phyloP scores from a whole-genome alignment of 495 filamentous ascomycete species.

The Penicillium psychrofluorescens region DNA sequence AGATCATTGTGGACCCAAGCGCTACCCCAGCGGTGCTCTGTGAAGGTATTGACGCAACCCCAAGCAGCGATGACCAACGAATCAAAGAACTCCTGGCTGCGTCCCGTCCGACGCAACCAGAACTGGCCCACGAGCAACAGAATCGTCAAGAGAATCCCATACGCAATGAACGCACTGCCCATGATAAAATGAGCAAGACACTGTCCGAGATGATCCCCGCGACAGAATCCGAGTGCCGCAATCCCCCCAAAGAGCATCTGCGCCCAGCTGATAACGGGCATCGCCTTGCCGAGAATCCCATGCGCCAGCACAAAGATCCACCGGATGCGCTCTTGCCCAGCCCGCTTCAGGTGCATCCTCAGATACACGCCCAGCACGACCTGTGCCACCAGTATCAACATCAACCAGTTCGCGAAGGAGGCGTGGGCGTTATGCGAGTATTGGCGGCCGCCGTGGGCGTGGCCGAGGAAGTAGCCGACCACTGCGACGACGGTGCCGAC shows the following conservation, averaged over 20 bases:
- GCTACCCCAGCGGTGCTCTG: slow-evolving; percentile 88
- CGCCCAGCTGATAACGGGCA: slow-evolving; percentile 83
- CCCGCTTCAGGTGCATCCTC: slow-evolving; percentile 79
- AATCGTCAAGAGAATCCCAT: slow-evolving; percentile 82
- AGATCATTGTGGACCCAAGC: slow-evolving; percentile 92
- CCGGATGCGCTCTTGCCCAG: slow-evolving; percentile 72
- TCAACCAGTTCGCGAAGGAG: slow-evolving; percentile 68
- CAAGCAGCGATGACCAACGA: slow-evolving; percentile 83
- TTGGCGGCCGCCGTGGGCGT: slow-evolving; percentile 80
- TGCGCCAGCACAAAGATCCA: slow-evolving; percentile 64
- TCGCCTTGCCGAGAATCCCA: slow-evolving; percentile 73
- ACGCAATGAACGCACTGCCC: slow-evolving; percentile 93
- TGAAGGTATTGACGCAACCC: slow-evolving; percentile 97
- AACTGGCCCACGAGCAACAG: slow-evolving; percentile 80
- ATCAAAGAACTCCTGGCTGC: slow-evolving; percentile 97
- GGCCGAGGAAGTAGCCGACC: slow-evolving; percentile 83
- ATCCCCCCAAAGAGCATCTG: slow-evolving; percentile 98
- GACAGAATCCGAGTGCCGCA: slow-evolving; percentile 88
- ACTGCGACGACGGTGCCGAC: slow-evolving; percentile 68
- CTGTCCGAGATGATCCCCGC: slow-evolving; percentile 84
- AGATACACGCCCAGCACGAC: slow-evolving; percentile 79
- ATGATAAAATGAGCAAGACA: slow-evolving; percentile 98
- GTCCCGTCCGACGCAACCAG: slow-evolving; percentile 77
- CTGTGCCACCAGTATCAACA: slow-evolving; percentile 71
- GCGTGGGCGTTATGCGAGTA: slow-evolving; percentile 82